These are phyloP conservation scores for Thuja plicata DNA, from an alignment of 83 land plant species.

Conservation along the genomic window DNA sequence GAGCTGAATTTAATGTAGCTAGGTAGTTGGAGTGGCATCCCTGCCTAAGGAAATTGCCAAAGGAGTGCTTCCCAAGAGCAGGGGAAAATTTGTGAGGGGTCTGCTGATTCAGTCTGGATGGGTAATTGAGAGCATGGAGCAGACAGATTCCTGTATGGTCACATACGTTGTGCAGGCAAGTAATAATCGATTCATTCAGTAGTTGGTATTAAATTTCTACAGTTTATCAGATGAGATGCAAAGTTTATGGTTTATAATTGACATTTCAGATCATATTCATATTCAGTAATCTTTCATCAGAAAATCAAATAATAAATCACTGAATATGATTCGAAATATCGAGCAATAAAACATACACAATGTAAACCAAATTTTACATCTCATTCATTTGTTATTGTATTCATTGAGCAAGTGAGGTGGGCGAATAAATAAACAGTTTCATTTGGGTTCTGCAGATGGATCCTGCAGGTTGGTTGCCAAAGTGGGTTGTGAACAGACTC, in stretches of 20 bases:
- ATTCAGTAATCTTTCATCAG: no score
- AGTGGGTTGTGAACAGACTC: conserved; percentile 59
- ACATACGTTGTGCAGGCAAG: conserved; percentile 68
- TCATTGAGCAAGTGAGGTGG: not conserved
- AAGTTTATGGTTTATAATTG: no score
- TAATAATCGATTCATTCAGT: not conserved
- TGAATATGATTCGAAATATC: no score
- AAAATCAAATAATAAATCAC: no score
- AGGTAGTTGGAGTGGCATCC: conserved; percentile 77
- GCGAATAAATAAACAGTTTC: not conserved
- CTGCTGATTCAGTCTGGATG: conserved; percentile 70
- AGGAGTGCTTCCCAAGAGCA: conserved; percentile 55
- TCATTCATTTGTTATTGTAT: not conserved
- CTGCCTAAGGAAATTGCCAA: conserved; percentile 77
- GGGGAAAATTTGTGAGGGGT: conserved; percentile 50
- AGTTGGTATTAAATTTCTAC: no score
- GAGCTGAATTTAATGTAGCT: conserved; percentile 24
- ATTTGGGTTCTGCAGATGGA: conserved; percentile 44
- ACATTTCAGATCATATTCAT: no score
- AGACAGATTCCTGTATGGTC: conserved; percentile 62
- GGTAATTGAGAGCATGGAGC: conserved; percentile 65
- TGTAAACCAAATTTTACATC: no score
- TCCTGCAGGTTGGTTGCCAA: conserved; percentile 83
- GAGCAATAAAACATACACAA: no score
- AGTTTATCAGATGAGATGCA: no score